Evolutionary conservation across 805 yeast species (phyloP).

Genomic region (Torulaspora gathmanii): DNA sequence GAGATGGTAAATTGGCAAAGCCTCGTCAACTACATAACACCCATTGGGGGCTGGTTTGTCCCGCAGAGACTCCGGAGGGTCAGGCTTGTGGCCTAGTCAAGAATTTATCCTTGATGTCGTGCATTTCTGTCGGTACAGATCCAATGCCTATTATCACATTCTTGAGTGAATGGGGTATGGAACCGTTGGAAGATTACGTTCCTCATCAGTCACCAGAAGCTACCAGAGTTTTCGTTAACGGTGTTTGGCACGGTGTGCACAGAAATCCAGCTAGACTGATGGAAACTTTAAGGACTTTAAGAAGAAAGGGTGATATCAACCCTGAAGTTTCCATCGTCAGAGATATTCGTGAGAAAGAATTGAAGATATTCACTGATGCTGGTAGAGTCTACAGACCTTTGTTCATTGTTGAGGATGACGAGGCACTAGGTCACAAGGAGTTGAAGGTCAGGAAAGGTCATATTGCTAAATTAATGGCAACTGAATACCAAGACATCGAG

Average conservation of each 20-base stretch:
- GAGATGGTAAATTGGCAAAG: conserved; percentile 98
- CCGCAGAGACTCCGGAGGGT: conserved; percentile 99
- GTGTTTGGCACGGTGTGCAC: conserved; percentile 99
- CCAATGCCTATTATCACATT: conserved; percentile 90
- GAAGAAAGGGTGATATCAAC: conserved; percentile 93
- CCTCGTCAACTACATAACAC: conserved; percentile 99
- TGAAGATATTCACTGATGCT: conserved; percentile 95
- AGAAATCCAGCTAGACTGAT: conserved; percentile 92
- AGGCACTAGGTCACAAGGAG: conserved; percentile 58
- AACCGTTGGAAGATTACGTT: conserved; percentile 90
- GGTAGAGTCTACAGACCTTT: conserved; percentile 97
- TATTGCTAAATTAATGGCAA: conserved; percentile 60
- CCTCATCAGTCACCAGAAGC: conserved; percentile 89
- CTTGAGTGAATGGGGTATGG: conserved; percentile 99
- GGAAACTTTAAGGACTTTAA: conserved; percentile 81
- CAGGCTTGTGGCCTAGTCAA: conserved; percentile 99
- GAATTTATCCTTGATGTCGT: conserved; percentile 92
- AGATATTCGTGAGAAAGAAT: conserved; percentile 94
- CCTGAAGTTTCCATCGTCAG: conserved; percentile 96
- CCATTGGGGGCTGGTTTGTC: conserved; percentile 99
- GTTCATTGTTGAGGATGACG: conserved; percentile 86
- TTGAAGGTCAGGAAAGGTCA: conserved; percentile 82
- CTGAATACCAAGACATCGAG: conserved; percentile 54
- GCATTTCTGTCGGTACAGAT: conserved; percentile 97
- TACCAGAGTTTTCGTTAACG: conserved; percentile 92